Evolutionary conservation across 805 yeast species (phyloP).

Genomic region (Starmerella lactis-condensi): DNA sequence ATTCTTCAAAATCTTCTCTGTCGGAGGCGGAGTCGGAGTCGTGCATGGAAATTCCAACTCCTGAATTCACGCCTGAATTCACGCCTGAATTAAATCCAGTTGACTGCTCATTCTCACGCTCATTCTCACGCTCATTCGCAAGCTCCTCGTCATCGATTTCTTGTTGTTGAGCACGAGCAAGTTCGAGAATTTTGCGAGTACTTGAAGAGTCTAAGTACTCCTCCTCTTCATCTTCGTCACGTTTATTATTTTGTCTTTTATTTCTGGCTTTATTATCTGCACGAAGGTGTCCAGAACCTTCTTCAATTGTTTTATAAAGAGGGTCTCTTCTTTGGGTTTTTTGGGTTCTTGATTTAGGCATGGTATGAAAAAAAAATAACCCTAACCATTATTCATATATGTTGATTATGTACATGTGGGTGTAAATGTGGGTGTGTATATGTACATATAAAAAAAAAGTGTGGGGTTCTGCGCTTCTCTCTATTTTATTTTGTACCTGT

Average conservation of each 20-base stretch:
- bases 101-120: too few species aligned
- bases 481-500: too few species aligned
- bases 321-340: slow-evolving; percentile 61
- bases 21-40: slow-evolving; percentile 30
- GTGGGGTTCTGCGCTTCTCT: too few species aligned
- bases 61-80: slow-evolving; percentile 2
- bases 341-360: slow-evolving; percentile 24
- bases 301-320: slow-evolving; percentile 55
- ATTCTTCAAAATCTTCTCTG: slow-evolving; percentile 30
- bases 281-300: slow-evolving; percentile 54
- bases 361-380: slow-evolving; percentile 2
- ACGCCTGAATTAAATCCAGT: too few species aligned
- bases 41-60: slow-evolving; percentile 32
- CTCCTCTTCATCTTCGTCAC: slow-evolving; percentile 34
- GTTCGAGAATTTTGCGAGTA: slow-evolving; percentile 67
- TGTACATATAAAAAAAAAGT: too few species aligned
- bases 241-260: slow-evolving; percentile 19
- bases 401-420: too few species aligned
- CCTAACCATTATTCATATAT: slow-evolving; percentile 3
- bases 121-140: neutral
- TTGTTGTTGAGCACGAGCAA: slow-evolving; percentile 85
- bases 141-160: slow-evolving; percentile 52
- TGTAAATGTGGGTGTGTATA: too few species aligned
- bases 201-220: slow-evolving; percentile 60
- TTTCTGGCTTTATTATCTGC: slow-evolving; percentile 18